Percentiles rank a stretch among this genome's conserved stretches.
These are phyloP conservation scores for Sporopachydermia quercuum DNA, from an alignment of 805 yeast genomes.

Conservation along the genomic window DNA sequence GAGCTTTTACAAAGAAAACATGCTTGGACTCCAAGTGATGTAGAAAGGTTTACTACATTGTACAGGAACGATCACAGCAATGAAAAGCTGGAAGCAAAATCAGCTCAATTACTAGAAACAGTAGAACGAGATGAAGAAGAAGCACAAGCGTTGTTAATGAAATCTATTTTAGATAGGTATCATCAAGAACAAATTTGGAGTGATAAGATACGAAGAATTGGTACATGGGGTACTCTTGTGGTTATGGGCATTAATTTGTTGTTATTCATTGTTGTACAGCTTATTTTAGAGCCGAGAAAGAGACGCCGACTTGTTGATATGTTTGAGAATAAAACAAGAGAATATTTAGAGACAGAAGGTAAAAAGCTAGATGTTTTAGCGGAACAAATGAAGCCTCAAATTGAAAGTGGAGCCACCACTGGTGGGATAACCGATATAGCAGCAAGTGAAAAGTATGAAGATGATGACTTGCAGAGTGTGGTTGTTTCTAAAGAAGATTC, in stretches of 20 bases:
- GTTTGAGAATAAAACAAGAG: constrained; percentile 68
- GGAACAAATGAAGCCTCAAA: no score
- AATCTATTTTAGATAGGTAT: constrained; percentile 72
- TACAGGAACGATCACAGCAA: constrained; percentile 72
- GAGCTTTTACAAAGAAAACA: constrained; percentile 77
- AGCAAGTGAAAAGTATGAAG: no score
- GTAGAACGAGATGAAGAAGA: constrained; percentile 55
- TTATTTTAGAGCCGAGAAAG: constrained; percentile 91
- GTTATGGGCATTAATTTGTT: constrained; percentile 78
- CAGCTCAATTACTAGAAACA: constrained; percentile 28
- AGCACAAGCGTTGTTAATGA: constrained; percentile 50
- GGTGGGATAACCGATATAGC: no score
- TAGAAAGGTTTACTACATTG: constrained; percentile 70
- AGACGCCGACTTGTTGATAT: constrained; percentile 64
- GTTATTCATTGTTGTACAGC: constrained; percentile 66
- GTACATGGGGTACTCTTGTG: constrained; percentile 93
- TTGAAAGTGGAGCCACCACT: no score
- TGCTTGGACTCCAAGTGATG: constrained; percentile 63
- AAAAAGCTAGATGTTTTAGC: constrained; percentile 3
- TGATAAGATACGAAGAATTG: constrained; percentile 83
- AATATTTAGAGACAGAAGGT: constrained; percentile 25
- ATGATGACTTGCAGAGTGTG: no score
- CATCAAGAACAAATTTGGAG: constrained; percentile 98
- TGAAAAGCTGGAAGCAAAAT: constrained; percentile 40
- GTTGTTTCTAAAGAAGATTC: no score